These are phyloP conservation scores for Penicillium herquei DNA, from an alignment of 495 filamentous ascomycete species.

Conservation along the genomic window DNA sequence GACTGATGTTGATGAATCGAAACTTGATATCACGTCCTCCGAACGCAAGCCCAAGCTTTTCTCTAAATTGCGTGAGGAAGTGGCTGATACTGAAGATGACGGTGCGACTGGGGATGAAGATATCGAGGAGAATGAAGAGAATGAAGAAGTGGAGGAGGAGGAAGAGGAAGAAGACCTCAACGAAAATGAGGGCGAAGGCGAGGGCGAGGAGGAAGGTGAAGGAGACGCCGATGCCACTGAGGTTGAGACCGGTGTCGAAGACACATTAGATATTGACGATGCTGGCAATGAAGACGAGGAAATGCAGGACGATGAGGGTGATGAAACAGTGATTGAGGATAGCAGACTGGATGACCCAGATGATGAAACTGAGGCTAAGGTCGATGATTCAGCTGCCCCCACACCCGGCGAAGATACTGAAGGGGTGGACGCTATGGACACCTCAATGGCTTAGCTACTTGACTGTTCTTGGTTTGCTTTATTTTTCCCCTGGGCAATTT, in stretches of 20 bases:
- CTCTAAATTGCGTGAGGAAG: slow-evolving; percentile 32
- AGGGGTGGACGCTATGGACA: slow-evolving; percentile 20
- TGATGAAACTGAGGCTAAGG: slow-evolving; percentile 12
- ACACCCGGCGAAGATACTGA: slow-evolving; percentile 9
- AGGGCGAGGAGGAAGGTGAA: slow-evolving; percentile 15
- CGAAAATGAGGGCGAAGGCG: slow-evolving; percentile 18
- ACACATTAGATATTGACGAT: slow-evolving; percentile 18
- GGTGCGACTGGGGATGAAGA: slow-evolving; percentile 44
- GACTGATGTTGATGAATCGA: slow-evolving; percentile 61
- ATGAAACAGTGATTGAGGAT: slow-evolving; percentile 5
- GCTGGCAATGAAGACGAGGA: slow-evolving; percentile 21
- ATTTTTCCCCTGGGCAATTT: too few species aligned
- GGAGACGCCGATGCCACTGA: slow-evolving; percentile 15
- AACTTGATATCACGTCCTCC: slow-evolving; percentile 40
- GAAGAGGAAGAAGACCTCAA: slow-evolving; percentile 53
- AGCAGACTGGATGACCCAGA: slow-evolving; percentile 9
- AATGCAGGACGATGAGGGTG: slow-evolving; percentile 23
- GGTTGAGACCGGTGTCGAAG: slow-evolving; percentile 13
- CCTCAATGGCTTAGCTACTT: slow-evolving; percentile 4
- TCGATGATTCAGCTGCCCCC: slow-evolving; percentile 7
- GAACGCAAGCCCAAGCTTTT: slow-evolving; percentile 34
- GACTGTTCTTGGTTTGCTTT: too few species aligned
- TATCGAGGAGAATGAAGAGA: slow-evolving; percentile 24
- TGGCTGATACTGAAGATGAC: slow-evolving; percentile 31
- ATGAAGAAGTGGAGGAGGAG: slow-evolving; percentile 63